Evolutionary conservation across 805 yeast species (phyloP).

Genomic region (Starmerella gropengiesseri): DNA sequence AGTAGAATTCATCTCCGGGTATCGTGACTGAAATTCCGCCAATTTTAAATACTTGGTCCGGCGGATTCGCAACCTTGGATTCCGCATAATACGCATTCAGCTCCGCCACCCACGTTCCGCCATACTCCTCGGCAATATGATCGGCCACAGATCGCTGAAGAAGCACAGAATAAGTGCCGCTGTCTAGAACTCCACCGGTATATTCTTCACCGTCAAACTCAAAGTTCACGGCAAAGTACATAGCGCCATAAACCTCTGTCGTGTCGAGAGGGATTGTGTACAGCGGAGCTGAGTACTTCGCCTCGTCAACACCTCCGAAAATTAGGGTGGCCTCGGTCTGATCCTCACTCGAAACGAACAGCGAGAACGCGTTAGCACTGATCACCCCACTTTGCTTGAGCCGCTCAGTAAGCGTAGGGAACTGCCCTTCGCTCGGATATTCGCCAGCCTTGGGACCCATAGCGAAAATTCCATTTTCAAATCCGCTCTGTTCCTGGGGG

Average conservation of each 20-base stretch:
- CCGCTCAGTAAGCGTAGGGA: conserved; percentile 24
- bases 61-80: conserved; percentile 4
- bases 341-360: conserved; percentile 29
- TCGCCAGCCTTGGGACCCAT: conserved; percentile 28
- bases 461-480: conserved; percentile 25
- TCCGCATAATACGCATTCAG: neutral
- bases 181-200: conserved; percentile 34
- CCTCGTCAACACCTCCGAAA: conserved; percentile 36
- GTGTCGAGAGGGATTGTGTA: conserved; percentile 25
- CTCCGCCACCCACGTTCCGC: conserved; percentile 3
- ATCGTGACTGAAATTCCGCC: conserved; percentile 20
- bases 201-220: conserved; percentile 6
- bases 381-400: conserved; percentile 32
- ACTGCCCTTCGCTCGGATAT: conserved; percentile 18
- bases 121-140: conserved; percentile 11
- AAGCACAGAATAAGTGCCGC: conserved; percentile 42
- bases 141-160: conserved; percentile 30
- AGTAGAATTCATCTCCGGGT: conserved; percentile 24
- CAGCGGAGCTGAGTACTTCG: conserved; percentile 33
- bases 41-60: conserved; percentile 13
- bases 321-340: conserved; percentile 29
- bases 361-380: conserved; percentile 34
- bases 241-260: neutral
- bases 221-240: conserved; percentile 9
- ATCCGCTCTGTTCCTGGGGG: conserved; percentile 40